Base-by-base conservation (phyloP, 352 stramenopile genomes). In the Saprolegnia parasitica region DNA sequence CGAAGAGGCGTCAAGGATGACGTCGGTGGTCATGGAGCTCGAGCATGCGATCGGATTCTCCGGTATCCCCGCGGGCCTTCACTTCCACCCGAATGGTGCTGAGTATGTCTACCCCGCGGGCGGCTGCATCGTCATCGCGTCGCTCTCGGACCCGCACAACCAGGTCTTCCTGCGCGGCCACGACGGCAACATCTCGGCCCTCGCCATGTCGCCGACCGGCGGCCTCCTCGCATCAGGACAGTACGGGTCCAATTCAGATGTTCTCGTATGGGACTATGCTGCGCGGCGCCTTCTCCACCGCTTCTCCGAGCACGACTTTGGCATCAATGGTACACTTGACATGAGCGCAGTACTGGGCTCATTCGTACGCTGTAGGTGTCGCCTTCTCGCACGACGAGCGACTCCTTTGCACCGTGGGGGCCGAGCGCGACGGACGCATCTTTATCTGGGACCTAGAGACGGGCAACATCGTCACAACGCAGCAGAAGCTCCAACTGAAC, bases 21-120 rank as follows among this genome's bases (percentile, higher is more conserved):
- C 42, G 42, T 15, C 42, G 42, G 18, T 49, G 42, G 42, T n/a
- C 18, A 90, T 97, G 40, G 92, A 98, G 65, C 76, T 98, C 45
- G 90, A 98, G 74, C 92, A 97, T 75, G 93, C 87, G n/a, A 97
- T 98, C 67, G 93, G 90, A 9, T 93, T 95, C 71, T 93, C 83
- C 4, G 78, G 85, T 4, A 75, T 96, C 24, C 78, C 80, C 10
- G 89, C 92, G n/a, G 81, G 85, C 0, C 78, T 97, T 57, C 83
- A 93, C 71, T 96, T 89, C 58, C 90, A 96, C 32, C 91, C 92
- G 15, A 74, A 81, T 67, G 86, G 80, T 0, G 73, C 75, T 20
- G 83, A 98, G 32, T 96, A 93, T 68, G 71, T 97, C 26, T 96
- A 96, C 72, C 73, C 87, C 9, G 84, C 87, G 8, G 93, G 93